Evolutionary conservation across 306 rosid species (phyloP).

Genomic region (Myrica gale): DNA sequence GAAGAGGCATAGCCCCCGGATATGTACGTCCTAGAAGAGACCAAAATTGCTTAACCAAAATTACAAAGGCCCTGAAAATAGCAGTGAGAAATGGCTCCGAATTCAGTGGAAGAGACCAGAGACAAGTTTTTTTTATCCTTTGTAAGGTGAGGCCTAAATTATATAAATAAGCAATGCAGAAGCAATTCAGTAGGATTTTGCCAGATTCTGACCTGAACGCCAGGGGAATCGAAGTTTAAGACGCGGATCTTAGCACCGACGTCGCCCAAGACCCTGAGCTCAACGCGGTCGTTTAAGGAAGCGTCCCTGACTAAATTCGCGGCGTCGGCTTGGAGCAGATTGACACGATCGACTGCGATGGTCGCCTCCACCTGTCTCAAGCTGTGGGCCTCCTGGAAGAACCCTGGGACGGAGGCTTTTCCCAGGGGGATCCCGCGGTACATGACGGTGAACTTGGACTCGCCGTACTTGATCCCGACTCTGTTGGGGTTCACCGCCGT

Average conservation of each 20-base stretch:
- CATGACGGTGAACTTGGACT: slow-evolving; percentile 90
- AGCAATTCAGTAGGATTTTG: not conserved
- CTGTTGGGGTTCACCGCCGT: slow-evolving; percentile 81
- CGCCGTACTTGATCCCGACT: slow-evolving; percentile 92
- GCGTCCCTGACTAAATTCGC: slow-evolving; percentile 76
- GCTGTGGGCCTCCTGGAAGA: slow-evolving; percentile 78
- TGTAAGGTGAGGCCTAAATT: not conserved
- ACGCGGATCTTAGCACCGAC: slow-evolving; percentile 98
- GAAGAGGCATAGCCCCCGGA: too few relatives aligned
- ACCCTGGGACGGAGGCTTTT: slow-evolving; percentile 75
- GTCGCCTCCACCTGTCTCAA: slow-evolving; percentile 62
- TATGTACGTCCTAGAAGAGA: too few relatives aligned
- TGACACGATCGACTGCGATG: slow-evolving; percentile 73
- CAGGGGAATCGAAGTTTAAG: slow-evolving; percentile 74
- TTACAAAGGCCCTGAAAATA: not conserved
- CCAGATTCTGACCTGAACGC: slow-evolving; percentile 62
- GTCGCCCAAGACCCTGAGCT: slow-evolving; percentile 73
- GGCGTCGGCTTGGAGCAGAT: slow-evolving; percentile 81
- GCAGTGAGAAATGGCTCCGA: not conserved
- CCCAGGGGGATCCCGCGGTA: slow-evolving; percentile 91
- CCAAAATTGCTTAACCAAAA: not conserved
- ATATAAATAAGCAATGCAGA: not conserved
- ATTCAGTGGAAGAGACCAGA: not conserved
- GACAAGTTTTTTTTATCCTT: not conserved
- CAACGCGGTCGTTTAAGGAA: slow-evolving; percentile 82